Evolutionary conservation across 148 eudicot genomes (phyloP).

Genomic region (Dianthus caryophyllus): DNA sequence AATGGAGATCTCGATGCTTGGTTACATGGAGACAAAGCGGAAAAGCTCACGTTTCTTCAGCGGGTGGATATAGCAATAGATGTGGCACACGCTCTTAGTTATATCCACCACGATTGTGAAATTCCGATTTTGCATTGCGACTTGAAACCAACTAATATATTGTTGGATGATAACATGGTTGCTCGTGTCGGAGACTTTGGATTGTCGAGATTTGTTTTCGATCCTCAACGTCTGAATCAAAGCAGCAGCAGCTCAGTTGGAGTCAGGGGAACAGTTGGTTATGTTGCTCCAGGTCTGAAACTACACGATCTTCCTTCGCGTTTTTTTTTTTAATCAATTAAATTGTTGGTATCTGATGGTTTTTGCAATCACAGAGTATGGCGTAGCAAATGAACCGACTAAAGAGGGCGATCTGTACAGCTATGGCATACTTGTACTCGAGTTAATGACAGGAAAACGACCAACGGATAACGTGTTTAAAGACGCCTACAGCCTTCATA

Average conservation of each 20-base stretch:
- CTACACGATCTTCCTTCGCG: no score
- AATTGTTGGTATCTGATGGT: no score
- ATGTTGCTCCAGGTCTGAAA: conserved; percentile 10
- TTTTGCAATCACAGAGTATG: conserved; percentile 11
- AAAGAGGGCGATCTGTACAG: conserved; percentile 10
- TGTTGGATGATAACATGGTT: no score
- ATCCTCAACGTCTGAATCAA: not conserved
- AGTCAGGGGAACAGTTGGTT: no score
- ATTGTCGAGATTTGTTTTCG: no score
- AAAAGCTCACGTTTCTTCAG: not conserved
- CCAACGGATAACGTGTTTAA: conserved; percentile 14
- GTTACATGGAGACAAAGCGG: conserved; percentile 13
- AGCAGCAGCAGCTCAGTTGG: no score
- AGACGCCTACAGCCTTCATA: conserved; percentile 13
- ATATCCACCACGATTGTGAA: conserved; percentile 25
- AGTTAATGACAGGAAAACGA: conserved; percentile 12
- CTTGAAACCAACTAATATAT: no score
- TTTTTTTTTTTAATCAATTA: not conserved
- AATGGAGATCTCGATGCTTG: conserved; percentile 15
- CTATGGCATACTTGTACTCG: conserved; percentile 15
- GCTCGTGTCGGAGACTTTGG: not conserved
- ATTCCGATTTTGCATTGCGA: no score
- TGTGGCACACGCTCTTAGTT: conserved; percentile 25
- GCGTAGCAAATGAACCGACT: not conserved
- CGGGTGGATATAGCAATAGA: no score